Percentiles rank a stretch among this genome's conserved stretches.
Conservation (phyloP, 495 filamentous ascomycete species). For the Chaetomium tenue region DNA sequence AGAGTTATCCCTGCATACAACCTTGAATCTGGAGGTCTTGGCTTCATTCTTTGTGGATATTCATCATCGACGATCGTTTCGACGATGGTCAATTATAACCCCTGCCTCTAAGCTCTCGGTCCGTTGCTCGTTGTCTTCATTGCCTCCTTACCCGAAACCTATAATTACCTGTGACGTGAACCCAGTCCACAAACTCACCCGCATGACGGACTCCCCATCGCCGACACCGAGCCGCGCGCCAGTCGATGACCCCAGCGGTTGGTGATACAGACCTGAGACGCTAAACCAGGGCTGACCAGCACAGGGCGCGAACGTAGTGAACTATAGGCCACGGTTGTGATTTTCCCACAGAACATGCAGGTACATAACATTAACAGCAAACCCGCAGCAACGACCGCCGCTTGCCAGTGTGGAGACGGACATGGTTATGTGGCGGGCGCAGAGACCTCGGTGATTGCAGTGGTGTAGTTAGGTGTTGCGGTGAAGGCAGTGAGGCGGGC, state of each 20-base stretch:
- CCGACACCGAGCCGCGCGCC: not conserved
- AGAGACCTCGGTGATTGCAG: not conserved
- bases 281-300: not conserved
- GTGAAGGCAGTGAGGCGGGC: not conserved
- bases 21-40: not conserved
- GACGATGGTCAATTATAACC: too few relatives aligned
- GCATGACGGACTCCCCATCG: not conserved
- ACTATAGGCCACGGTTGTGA: not conserved
- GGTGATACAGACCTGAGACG: slow-evolving; percentile 3
- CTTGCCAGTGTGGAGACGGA: too few relatives aligned
- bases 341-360: not conserved
- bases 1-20: not conserved
- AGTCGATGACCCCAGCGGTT: not conserved
- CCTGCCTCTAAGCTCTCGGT: too few relatives aligned
- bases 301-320: not conserved
- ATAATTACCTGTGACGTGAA: not conserved
- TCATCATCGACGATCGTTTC: not conserved
- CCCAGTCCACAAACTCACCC: not conserved
- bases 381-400: not conserved
- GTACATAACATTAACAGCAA: not conserved
- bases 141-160: not conserved
- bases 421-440: not conserved
- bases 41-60: not conserved
- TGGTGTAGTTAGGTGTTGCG: not conserved
- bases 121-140: not conserved